phyloP scores from a whole-genome alignment of 345 rosid genomes.

The Eucalyptus melliodora region DNA sequence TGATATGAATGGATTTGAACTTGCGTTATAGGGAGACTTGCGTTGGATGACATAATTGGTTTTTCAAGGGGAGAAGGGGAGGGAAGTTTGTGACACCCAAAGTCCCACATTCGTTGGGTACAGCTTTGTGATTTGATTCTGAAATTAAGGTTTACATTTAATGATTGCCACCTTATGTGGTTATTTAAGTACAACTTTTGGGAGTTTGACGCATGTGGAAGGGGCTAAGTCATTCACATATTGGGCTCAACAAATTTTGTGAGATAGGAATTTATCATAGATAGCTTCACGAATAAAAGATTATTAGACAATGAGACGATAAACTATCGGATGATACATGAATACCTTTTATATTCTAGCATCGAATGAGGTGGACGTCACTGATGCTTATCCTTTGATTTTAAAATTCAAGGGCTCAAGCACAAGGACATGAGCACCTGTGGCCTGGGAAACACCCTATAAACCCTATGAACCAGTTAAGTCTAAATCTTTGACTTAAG shows the following conservation, averaged over 20 bases:
- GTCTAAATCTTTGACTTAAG: neutral
- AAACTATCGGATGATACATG: neutral
- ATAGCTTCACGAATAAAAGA: neutral
- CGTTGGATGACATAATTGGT: neutral
- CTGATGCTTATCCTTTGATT: neutral
- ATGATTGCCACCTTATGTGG: neutral
- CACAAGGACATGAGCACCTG: neutral
- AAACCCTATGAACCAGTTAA: neutral
- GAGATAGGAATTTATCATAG: neutral
- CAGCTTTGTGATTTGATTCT: neutral
- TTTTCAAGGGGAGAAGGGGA: neutral
- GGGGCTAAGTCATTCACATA: neutral
- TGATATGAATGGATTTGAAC: neutral
- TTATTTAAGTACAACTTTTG: neutral
- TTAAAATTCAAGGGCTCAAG: neutral
- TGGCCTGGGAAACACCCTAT: neutral
- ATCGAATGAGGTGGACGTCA: neutral
- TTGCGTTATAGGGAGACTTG: neutral
- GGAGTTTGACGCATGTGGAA: neutral
- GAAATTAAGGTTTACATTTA: neutral
- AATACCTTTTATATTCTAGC: neutral
- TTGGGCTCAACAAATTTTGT: neutral
- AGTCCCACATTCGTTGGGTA: neutral
- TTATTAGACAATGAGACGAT: neutral
- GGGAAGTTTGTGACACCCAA: neutral